Percentiles rank a stretch among this genome's conserved stretches.
These are phyloP conservation scores for Carex pumila DNA, from an alignment of 176 grass and related monocot species.

Conservation along the genomic window DNA sequence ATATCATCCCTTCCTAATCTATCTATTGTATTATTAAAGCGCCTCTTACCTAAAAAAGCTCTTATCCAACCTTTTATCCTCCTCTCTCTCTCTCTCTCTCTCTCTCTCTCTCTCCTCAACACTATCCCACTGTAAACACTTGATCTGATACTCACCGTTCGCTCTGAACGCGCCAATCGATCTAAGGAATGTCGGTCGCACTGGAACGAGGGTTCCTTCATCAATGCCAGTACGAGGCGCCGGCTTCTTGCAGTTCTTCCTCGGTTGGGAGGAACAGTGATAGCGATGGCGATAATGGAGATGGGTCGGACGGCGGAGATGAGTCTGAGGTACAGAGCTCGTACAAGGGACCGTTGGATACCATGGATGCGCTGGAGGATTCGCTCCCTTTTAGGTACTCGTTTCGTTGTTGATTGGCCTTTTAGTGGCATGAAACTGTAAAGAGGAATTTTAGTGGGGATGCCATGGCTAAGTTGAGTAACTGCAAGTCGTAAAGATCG, in stretches of 20 bases:
- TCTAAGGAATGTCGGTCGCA: constrained; percentile 63
- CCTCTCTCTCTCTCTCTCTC: neutral
- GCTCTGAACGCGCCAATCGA: neutral
- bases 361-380: constrained; percentile 85
- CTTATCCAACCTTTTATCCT: neutral
- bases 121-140: neutral
- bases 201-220: constrained; percentile 36
- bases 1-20: neutral
- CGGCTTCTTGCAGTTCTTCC: constrained; percentile 43
- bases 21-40: neutral
- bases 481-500: constrained; percentile 7
- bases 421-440: constrained; percentile 9
- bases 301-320: constrained; percentile 50
- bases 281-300: constrained; percentile 34
- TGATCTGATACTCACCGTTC: constrained; percentile 14
- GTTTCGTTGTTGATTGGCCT: neutral
- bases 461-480: constrained; percentile 12
- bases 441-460: neutral
- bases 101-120: neutral
- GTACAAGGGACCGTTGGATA: constrained; percentile 72
- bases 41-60: neutral
- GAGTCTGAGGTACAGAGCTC: constrained; percentile 90
- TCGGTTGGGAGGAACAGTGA: constrained; percentile 56
- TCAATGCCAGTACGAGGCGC: constrained; percentile 34
- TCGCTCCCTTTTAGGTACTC: constrained; percentile 69